Evolutionary conservation across 1,284 basidiomycete species (phyloP), one percentile per base, ranked within the genome.

Genomic region (Ganoderma meredithae): DNA sequence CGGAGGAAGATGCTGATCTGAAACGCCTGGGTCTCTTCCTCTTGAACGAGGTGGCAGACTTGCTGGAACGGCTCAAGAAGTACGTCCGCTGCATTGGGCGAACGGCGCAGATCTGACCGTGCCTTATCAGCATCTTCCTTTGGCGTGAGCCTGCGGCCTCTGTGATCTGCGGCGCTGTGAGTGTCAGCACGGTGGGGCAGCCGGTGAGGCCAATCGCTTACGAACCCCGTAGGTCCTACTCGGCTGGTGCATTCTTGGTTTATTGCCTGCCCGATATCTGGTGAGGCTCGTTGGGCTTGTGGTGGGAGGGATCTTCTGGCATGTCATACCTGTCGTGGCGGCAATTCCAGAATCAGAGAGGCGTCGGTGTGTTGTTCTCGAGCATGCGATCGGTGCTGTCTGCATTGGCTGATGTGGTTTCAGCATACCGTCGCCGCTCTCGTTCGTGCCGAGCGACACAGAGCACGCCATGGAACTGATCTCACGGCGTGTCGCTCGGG

Each of bases 381-480:
- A 39, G 41, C 33, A 39, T 39, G 27, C 17, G 27, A 33, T 2
- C 25, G n/a, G 12, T 10, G 25, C 8, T 39, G 27, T 17, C 19
- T 15, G 44, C 25, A 5, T 33, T 62, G 27, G 74, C 60, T 49
- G 22, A 5, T 22, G 44, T 67, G 25, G 58, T 40, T 44, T 41
- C 41, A 79, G 76, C 39, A 65, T 89, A 19, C 87, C 86, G 15
- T 80, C 82, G 5, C 79, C 82, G 4, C 82, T 91, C 59, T 71
- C 72, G 33, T 83, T 86, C 67, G 84, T 85, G 7, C 90, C 90
- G 0, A 91, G 89, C 6, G 89, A 92, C 74, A 84, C 87, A 1
- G 89, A 92, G 65, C 81, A 88, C 73, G 89, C 90, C 1, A 90
- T 91, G 86, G 84, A 89, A 41, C 74, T 92, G 12, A 90, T 92